phyloP scores from a whole-genome alignment of 2,329 filamentous ascomycete genomes.

The Calonectria crousiana region DNA sequence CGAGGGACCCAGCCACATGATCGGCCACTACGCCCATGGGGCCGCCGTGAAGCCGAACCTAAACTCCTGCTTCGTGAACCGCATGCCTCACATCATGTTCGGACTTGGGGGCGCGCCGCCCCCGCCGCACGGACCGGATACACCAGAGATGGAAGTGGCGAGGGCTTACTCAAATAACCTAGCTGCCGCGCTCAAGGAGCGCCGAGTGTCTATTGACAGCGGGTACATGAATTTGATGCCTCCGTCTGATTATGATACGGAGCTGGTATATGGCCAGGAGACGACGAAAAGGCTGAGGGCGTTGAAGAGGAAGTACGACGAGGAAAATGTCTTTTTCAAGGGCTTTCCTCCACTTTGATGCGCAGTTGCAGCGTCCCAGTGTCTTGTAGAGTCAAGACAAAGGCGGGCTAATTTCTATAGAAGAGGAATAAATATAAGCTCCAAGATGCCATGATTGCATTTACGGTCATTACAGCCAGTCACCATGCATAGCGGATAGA shows the following conservation, averaged over 20 bases:
- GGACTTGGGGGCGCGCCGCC: background rate
- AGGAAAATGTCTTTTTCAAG: slow-evolving; percentile 14
- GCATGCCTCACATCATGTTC: slow-evolving; percentile 3
- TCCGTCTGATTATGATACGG: background rate
- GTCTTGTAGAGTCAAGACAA: background rate
- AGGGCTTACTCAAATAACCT: slow-evolving; percentile 2
- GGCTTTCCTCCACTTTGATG: background rate
- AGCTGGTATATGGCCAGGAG: slow-evolving; percentile 3
- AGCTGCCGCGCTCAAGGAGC: slow-evolving; percentile 1
- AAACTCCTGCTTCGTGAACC: background rate
- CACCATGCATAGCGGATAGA: too few relatives aligned
- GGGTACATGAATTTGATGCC: slow-evolving; percentile 11
- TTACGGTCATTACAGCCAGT: too few relatives aligned
- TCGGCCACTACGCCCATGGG: slow-evolving; percentile 12
- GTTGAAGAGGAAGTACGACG: slow-evolving; percentile 14
- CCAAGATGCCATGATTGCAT: too few relatives aligned
- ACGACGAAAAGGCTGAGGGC: slow-evolving; percentile 2
- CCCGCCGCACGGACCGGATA: background rate
- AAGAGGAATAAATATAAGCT: too few relatives aligned
- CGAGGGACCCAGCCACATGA: slow-evolving; percentile 11
- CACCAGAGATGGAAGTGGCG: background rate
- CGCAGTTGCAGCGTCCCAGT: background rate
- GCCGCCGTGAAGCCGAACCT: background rate
- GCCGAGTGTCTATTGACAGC: background rate
- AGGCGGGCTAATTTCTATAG: too few relatives aligned